Evolutionary conservation across 2,329 filamentous ascomycete species (phyloP).

Genomic region (Spiromastix sp.): DNA sequence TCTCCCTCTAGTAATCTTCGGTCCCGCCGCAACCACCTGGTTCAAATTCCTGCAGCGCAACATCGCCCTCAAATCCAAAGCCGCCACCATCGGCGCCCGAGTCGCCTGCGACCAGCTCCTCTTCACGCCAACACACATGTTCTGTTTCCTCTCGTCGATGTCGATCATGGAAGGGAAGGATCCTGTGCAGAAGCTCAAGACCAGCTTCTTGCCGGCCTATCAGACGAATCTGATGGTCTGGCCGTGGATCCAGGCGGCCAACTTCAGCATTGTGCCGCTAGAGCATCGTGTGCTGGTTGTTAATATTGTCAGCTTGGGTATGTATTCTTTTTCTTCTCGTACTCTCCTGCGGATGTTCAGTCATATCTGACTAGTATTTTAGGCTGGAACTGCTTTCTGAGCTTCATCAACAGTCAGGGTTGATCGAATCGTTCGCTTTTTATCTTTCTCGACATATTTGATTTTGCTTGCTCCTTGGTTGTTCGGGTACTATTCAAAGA

Average conservation of each 20-base stretch:
- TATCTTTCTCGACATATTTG: too few relatives aligned
- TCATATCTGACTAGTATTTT: conserved; percentile 2
- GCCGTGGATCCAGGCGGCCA: conserved; percentile 73
- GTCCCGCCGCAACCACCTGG: conserved; percentile 79
- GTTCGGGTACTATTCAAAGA: too few relatives aligned
- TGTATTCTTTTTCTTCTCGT: conserved; percentile 17
- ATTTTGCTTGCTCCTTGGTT: too few relatives aligned
- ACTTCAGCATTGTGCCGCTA: conserved; percentile 79
- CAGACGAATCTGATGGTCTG: conserved; percentile 80
- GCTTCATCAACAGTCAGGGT: conserved; percentile 44
- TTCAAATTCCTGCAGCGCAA: conserved; percentile 66
- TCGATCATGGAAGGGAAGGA: conserved; percentile 63
- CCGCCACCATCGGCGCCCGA: conserved; percentile 63
- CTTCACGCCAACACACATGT: conserved; percentile 77
- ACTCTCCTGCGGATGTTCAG: background rate
- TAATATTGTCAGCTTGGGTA: conserved; percentile 65
- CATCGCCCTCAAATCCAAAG: conserved; percentile 54
- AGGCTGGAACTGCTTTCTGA: conserved; percentile 52
- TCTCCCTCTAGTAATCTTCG: conserved; percentile 69
- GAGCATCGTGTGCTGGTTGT: conserved; percentile 77
- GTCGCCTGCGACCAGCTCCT: conserved; percentile 71
- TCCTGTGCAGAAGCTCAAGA: conserved; percentile 58
- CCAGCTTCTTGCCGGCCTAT: conserved; percentile 61
- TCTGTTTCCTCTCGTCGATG: conserved; percentile 74
- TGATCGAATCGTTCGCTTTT: too few relatives aligned